These are phyloP conservation scores for Adansonia madagascariensis DNA, from an alignment of 441 rosid genomes.

Conservation along the genomic window DNA sequence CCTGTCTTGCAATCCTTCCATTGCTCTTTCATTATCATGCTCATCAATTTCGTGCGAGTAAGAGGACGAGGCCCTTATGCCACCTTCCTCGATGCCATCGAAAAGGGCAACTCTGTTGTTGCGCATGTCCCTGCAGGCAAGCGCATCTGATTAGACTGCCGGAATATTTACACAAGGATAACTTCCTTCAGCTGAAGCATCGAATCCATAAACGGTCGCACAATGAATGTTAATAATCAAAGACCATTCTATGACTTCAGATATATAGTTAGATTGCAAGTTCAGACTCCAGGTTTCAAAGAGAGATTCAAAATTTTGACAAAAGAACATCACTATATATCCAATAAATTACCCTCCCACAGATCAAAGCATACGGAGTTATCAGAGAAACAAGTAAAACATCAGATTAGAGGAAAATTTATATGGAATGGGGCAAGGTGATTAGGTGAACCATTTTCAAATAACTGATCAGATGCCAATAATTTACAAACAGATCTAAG, in stretches of 20 bases:
- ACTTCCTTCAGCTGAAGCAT: not conserved
- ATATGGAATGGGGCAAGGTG: not conserved
- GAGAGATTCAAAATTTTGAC: not conserved
- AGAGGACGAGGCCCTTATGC: constrained; percentile 80
- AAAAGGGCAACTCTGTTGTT: constrained; percentile 72
- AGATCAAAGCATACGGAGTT: not conserved
- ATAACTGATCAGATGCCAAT: constrained; percentile 8
- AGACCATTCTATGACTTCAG: not conserved
- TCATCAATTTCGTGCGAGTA: constrained; percentile 89
- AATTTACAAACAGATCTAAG: constrained; percentile 1
- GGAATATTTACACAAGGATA: constrained; percentile 7
- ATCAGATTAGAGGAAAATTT: not conserved
- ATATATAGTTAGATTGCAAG: not conserved
- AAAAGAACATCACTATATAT: not conserved
- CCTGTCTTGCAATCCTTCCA: constrained; percentile 91
- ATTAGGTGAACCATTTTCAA: not conserved
- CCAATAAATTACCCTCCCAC: not conserved
- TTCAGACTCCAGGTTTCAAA: not conserved
- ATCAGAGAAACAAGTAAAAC: not conserved
- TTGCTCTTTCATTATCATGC: constrained; percentile 90
- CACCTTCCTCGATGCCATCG: constrained; percentile 96
- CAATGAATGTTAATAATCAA: not conserved
- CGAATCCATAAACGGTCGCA: not conserved
- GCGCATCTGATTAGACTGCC: constrained; percentile 10
- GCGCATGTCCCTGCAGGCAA: constrained; percentile 67